These are phyloP conservation scores for Hericium rajendrae DNA, from an alignment of 768 basidiomycete species.

Conservation along the genomic window DNA sequence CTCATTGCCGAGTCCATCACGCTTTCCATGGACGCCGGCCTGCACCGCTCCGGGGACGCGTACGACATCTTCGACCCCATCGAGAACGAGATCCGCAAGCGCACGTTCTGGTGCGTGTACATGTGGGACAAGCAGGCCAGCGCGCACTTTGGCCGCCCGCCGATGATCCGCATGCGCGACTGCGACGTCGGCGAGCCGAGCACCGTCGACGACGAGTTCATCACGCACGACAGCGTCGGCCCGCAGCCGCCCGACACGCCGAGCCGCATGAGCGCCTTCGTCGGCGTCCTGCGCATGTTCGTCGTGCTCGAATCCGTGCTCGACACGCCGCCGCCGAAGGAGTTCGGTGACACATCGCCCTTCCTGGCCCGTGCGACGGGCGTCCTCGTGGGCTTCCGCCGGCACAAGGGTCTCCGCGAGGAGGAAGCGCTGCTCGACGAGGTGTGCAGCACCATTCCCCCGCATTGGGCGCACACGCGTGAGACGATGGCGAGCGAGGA, in stretches of 20 bases:
- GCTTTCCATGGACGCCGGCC: constrained; percentile 78
- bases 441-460: constrained; percentile 58
- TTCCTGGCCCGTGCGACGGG: constrained; percentile 68
- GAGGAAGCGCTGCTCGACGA: constrained; percentile 79
- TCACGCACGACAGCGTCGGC: constrained; percentile 62
- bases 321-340: constrained; percentile 66
- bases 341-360: constrained; percentile 53
- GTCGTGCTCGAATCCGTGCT: constrained; percentile 84
- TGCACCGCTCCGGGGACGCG: constrained; percentile 80
- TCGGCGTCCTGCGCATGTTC: constrained; percentile 67
- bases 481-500: constrained; percentile 80
- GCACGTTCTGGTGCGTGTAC: constrained; percentile 96
- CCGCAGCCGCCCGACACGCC: constrained; percentile 62
- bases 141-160: constrained; percentile 83
- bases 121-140: constrained; percentile 92
- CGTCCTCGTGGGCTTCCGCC: constrained; percentile 51
- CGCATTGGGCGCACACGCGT: constrained; percentile 70
- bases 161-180: constrained; percentile 78
- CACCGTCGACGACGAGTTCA: constrained; percentile 82
- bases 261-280: constrained; percentile 74
- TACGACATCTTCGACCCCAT: constrained; percentile 85
- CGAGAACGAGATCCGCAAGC: constrained; percentile 85
- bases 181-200: constrained; percentile 31
- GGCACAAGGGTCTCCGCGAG: constrained; percentile 60
- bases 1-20: constrained; percentile 32